Base-by-base conservation (phyloP, 148 eudicot genomes). In the Vaccinium macrocarpon region DNA sequence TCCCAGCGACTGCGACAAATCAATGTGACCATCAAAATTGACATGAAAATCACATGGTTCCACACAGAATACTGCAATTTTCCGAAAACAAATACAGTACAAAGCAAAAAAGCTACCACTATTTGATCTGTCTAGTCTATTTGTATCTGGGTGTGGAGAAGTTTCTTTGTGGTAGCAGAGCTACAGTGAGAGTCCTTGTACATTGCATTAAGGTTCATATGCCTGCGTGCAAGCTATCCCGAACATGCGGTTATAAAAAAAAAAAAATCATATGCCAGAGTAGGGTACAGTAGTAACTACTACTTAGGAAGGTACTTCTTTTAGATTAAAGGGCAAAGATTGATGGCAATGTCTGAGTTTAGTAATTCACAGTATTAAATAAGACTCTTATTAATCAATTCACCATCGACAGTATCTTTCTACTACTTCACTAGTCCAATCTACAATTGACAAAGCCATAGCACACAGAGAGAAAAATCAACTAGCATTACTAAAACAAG, bases 1-100 rank as follows among this genome's bases (percentile, higher is more conserved):
- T 76, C 97, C 97, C 83, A 95, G 87, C 25, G 97, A 94, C 98
- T 95, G 92, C 56, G 19, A 71, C 53, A 27, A 4, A 52, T 46
- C 42, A 56, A 56, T 19, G 50, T 29, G 82, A 72, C 29, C 80
- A 66, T 53, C 56, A 78, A 42, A 81, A 49, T 3, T 56, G 84
- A 59, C 70, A 50, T 46, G 10, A 59, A 78, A 75, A 50, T 59
- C 77, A 87, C 66, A 73, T 56, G 35, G 51, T 49, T 73, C 78
- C 77, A 77, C 51, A 68, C 15, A 23, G 29, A 18, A 23, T 32
- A 48, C 25, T 49, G 51, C 70, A 78, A 78, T 13, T 79, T 79
- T 27, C 71, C 15, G 19, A 18, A 57, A 42, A 21, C 3, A 79
- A 57, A 71, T 4, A 23, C n/a, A 32, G 52, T 70, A 23, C 52